phyloP scores from a whole-genome alignment of 179 eudicot genomes.

The Corrigiola litoralis region DNA sequence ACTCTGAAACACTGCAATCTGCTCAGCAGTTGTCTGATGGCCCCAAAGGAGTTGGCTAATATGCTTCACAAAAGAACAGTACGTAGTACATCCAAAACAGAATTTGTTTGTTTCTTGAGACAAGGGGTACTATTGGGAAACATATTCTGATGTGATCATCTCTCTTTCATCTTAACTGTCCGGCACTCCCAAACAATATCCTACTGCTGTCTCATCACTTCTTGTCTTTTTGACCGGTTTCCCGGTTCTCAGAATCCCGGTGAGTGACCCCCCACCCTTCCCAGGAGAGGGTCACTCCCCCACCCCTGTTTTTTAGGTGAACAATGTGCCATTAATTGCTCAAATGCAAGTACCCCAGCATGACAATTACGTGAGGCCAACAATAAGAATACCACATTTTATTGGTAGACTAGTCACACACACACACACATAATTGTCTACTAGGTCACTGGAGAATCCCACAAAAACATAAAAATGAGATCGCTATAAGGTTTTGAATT shows the following conservation, averaged over 20 bases:
- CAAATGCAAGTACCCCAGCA: background rate
- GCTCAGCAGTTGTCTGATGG: constrained; percentile 10
- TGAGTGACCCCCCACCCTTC: background rate
- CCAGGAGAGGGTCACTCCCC: background rate
- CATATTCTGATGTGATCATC: constrained; percentile 18
- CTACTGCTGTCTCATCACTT: constrained; percentile 13
- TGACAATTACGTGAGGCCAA: too few relatives aligned
- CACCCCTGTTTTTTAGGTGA: too few relatives aligned
- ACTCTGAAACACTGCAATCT: background rate
- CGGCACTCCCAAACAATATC: constrained; percentile 19
- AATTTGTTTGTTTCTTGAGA: constrained; percentile 22
- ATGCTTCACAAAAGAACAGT: background rate
- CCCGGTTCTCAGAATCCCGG: constrained; percentile 14
- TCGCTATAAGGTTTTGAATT: too few relatives aligned
- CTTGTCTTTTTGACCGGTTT: constrained; percentile 12
- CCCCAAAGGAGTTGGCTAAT: background rate
- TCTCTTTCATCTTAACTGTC: constrained; percentile 20
- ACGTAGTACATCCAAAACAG: constrained; percentile 19
- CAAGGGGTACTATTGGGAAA: constrained; percentile 13
- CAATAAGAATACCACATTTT: too few relatives aligned
- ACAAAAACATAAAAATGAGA: too few relatives aligned
- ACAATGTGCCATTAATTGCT: too few relatives aligned
- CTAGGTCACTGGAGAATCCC: too few relatives aligned
- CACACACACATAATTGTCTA: too few relatives aligned
- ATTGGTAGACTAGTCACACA: too few relatives aligned